A percentile compares a stretch with the other conserved stretches of the same genome.
Evolutionary conservation across 768 basidiomycete species (phyloP).

Genomic region (Suillus bovinus): DNA sequence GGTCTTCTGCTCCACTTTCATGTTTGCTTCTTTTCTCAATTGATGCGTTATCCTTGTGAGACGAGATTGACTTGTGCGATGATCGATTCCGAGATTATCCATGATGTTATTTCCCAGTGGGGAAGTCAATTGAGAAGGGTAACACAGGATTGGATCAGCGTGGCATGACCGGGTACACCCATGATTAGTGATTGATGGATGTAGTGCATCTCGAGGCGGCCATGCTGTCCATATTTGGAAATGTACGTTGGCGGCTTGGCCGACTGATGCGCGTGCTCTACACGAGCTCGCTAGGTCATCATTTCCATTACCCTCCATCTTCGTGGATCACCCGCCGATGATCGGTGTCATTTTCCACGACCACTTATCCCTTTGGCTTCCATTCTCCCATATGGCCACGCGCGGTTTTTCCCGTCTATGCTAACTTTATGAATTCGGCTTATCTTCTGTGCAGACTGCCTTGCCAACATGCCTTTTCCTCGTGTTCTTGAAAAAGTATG

Average conservation of each 20-base stretch:
- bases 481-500: background rate
- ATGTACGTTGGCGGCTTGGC: slow-evolving; percentile 15
- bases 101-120: background rate
- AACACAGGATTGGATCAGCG: background rate
- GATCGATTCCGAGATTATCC: slow-evolving; percentile 6
- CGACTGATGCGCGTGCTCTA: slow-evolving; percentile 16
- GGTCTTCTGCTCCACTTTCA: slow-evolving; percentile 2
- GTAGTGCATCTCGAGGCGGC: slow-evolving; percentile 23
- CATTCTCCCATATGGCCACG: slow-evolving; percentile 5
- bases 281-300: slow-evolving; percentile 22
- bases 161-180: background rate
- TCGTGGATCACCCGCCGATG: slow-evolving; percentile 6
- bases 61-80: background rate
- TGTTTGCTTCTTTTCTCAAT: slow-evolving; percentile 6
- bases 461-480: slow-evolving; percentile 1
- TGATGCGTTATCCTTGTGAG: background rate
- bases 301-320: slow-evolving; percentile 9
- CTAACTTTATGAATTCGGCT: background rate
- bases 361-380: slow-evolving; percentile 4
- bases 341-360: slow-evolving; percentile 7
- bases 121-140: slow-evolving; percentile 1
- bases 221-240: slow-evolving; percentile 21
- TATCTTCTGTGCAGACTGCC: slow-evolving; percentile 1
- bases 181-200: slow-evolving; percentile 30
- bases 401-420: slow-evolving; percentile 2